A percentile compares a stretch with the other conserved stretches of the same genome.
phyloP scores from a whole-genome alignment of 2,329 filamentous ascomycete genomes.

The Fusarium illudens region DNA sequence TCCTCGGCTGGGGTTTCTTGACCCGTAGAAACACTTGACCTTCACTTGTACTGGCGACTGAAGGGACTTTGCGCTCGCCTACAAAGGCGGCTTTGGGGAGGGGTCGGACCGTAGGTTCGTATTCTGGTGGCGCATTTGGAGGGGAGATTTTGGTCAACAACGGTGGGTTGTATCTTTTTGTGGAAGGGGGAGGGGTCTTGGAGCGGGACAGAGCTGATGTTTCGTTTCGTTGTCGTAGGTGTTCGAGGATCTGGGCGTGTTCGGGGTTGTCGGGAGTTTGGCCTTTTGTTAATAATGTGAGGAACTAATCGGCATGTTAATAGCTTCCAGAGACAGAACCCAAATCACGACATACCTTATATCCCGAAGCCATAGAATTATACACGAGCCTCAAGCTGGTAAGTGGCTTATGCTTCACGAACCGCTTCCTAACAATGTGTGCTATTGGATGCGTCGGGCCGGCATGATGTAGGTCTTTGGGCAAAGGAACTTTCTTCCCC shows the following conservation, averaged over 20 bases:
- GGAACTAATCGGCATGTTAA: constrained; percentile 46
- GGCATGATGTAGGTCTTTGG: constrained; percentile 50
- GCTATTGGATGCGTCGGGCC: constrained; percentile 56
- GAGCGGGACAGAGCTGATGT: constrained; percentile 35
- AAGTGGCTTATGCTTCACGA: constrained; percentile 66
- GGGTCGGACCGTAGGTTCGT: constrained; percentile 58
- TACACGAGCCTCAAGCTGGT: constrained; percentile 68
- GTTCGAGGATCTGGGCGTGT: constrained; percentile 51
- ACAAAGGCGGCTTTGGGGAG: constrained; percentile 57
- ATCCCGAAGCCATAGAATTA: constrained; percentile 71
- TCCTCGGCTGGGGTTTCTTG: constrained; percentile 69
- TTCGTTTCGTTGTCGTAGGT: constrained; percentile 48
- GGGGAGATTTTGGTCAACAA: constrained; percentile 47
- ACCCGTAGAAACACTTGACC: constrained; percentile 72
- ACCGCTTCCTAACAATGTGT: constrained; percentile 68
- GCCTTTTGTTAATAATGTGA: constrained; percentile 52
- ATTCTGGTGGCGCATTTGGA: constrained; percentile 53
- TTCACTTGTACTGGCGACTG: constrained; percentile 60
- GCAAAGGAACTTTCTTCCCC: constrained; percentile 62
- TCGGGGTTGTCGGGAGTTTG: constrained; percentile 50
- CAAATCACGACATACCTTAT: constrained; percentile 58
- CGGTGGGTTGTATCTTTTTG: constrained; percentile 31
- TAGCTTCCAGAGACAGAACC: not conserved
- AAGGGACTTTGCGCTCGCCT: constrained; percentile 59
- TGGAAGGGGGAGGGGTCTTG: constrained; percentile 20